A percentile compares a stretch with the other conserved stretches of the same genome.
These are phyloP conservation scores for Scenedesmus sp. DNA, from an alignment of 163 green algal genomes.

Conservation along the genomic window DNA sequence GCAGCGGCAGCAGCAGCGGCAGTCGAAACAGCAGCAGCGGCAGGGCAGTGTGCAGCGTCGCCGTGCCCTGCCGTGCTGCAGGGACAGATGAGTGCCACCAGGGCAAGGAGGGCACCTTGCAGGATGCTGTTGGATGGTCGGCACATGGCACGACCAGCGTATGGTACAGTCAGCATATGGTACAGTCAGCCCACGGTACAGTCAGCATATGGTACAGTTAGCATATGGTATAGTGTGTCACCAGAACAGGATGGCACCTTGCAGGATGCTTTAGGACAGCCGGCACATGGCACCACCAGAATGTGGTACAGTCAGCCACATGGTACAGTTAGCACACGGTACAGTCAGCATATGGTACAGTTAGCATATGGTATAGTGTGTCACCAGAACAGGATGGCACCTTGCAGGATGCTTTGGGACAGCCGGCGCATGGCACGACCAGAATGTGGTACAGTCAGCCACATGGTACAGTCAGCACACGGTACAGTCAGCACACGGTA, in stretches of 20 bases:
- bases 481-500: neutral
- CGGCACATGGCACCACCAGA: neutral
- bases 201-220: neutral
- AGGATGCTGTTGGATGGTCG: too few species aligned
- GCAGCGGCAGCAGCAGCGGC: neutral
- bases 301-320: neutral
- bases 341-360: neutral
- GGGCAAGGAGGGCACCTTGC: too few species aligned
- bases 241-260: constrained; percentile 44
- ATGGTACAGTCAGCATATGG: neutral
- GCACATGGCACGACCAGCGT: too few species aligned
- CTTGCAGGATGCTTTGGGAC: too few species aligned
- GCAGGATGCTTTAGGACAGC: too few species aligned
- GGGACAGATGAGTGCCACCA: too few species aligned
- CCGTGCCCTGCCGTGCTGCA: too few species aligned
- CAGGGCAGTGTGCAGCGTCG: too few species aligned
- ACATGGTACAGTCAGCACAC: neutral
- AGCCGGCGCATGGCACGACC: too few species aligned
- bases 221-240: neutral
- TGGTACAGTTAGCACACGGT: neutral
- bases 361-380: neutral
- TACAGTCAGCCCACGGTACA: neutral
- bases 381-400: too few species aligned
- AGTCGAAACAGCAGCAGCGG: too few species aligned
- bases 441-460: too few species aligned